Evolutionary conservation across 2,329 filamentous ascomycete species (phyloP), one percentile per base, ranked within the genome.

Genomic region (Pyrenochaeta sp.): DNA sequence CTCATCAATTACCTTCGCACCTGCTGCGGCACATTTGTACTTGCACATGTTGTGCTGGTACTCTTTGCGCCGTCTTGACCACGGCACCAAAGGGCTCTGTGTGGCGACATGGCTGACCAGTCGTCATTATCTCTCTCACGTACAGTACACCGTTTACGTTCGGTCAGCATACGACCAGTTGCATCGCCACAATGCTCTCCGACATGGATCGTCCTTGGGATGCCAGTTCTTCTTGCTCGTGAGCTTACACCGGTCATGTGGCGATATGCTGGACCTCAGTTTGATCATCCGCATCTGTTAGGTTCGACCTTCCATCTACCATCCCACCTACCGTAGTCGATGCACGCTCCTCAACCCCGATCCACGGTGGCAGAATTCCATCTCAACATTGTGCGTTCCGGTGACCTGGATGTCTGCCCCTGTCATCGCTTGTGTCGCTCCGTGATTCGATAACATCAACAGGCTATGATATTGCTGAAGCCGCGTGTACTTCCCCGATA

Each of bases 351-450:
- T 55, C 15, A 51, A 45, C 57, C 58, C 62, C 54, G 55, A 46
- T 47, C 50, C 57, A 61, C 55, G 54, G 61, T 50, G 15, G 44
- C 52, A 48, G 50, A 43, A 56, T 37, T 44, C 54, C 61, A 63
- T 34, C 43, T 43, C 54, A 46, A 48, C 44, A 15, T 42, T 45
- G 37, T 44, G 50, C 54, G 54, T 61, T 65, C 64, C 67, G 59
- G 60, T 61, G 57, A 67, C 64, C 61, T 68, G 68, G 67, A 52
- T 53, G 44, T 58, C 40, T 45, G 50, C 56, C 63, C 65, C 56
- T 61, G 53, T 58, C 59, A 34, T 58, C 54, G 58, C 65, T 63
- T 67, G 50, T 61, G 54, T 58, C 56, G 52, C 58, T 61, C 49
- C 44, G 43, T 65, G 59, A 66, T 59, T 65, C 56, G 62, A 51